Evolutionary conservation across 352 stramenopile genomes (phyloP).

Genomic region (Globisporangium ultimum): DNA sequence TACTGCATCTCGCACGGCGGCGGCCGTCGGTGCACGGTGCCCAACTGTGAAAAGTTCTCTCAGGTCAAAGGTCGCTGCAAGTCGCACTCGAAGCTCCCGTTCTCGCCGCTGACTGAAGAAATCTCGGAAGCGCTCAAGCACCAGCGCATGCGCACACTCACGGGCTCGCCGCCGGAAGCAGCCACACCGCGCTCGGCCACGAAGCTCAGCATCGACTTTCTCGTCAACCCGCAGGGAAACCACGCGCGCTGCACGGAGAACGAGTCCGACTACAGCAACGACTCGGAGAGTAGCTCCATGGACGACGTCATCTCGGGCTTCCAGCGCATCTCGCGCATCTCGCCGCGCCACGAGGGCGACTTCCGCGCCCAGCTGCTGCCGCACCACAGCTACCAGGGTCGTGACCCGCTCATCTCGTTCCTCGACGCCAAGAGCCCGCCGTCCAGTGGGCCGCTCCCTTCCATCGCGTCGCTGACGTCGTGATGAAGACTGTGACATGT

Average conservation of each 20-base stretch:
- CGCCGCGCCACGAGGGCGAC: constrained; percentile 8
- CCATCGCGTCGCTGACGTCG: constrained; percentile 12
- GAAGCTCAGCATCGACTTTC: constrained; percentile 61
- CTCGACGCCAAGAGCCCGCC: constrained; percentile 6
- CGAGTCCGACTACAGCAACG: constrained; percentile 12
- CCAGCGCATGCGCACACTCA: constrained; percentile 15
- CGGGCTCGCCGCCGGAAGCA: constrained; percentile 25
- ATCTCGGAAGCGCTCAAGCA: constrained; percentile 14
- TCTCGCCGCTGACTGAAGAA: constrained; percentile 18
- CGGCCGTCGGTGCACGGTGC: constrained; percentile 64
- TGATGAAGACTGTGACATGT: no score
- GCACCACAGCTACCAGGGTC: background rate
- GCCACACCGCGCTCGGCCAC: constrained; percentile 26
- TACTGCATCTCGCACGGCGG: constrained; percentile 84
- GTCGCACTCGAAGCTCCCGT: constrained; percentile 73
- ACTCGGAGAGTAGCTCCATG: constrained; percentile 10
- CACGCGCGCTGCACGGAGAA: background rate
- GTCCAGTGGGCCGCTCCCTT: constrained; percentile 2
- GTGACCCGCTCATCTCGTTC: constrained; percentile 11
- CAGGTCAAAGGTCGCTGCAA: constrained; percentile 86
- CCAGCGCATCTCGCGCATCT: constrained; percentile 16
- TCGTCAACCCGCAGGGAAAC: constrained; percentile 32
- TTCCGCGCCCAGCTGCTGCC: background rate
- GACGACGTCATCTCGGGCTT: constrained; percentile 16
- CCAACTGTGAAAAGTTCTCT: constrained; percentile 85